phyloP scores from a whole-genome alignment of 768 basidiomycete genomes.

The Hirschioporus abietinus region DNA sequence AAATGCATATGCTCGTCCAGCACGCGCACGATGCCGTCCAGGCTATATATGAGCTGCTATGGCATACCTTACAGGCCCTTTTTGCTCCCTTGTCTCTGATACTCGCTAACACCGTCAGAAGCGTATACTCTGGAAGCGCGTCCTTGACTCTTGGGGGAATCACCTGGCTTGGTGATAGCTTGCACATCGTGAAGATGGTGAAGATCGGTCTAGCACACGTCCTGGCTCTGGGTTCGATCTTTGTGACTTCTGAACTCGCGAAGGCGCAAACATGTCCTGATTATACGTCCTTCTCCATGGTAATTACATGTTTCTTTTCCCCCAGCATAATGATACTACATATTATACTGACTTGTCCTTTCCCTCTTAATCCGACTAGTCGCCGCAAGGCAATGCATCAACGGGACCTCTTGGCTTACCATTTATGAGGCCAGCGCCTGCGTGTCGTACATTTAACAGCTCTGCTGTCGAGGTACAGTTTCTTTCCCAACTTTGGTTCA shows the following conservation, averaged over 20 bases:
- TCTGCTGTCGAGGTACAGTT: slow-evolving; percentile 59
- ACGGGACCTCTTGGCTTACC: slow-evolving; percentile 58
- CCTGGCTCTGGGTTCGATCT: background rate
- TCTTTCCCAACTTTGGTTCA: background rate
- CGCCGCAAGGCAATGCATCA: slow-evolving; percentile 55
- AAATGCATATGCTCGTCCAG: background rate
- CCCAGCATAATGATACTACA: background rate
- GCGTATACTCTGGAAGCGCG: background rate
- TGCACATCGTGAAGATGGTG: background rate
- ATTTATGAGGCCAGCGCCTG: slow-evolving; percentile 64
- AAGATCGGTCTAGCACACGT: background rate
- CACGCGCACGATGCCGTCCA: background rate
- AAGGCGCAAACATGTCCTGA: slow-evolving; percentile 46
- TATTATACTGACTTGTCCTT: background rate
- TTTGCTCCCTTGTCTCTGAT: background rate
- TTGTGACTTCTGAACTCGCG: slow-evolving; percentile 4
- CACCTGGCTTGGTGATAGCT: too few relatives aligned
- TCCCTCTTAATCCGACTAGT: slow-evolving; percentile 26
- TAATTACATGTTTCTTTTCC: background rate
- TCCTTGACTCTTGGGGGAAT: background rate
- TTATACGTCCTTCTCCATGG: slow-evolving; percentile 38
- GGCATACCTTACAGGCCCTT: background rate
- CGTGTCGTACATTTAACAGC: slow-evolving; percentile 73
- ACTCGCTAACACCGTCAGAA: background rate
- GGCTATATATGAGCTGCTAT: slow-evolving; percentile 1